Percentiles rank a stretch among this genome's conserved stretches.
phyloP scores from a whole-genome alignment of 2,329 filamentous ascomycete genomes.

The Trichoderma polysporum region DNA sequence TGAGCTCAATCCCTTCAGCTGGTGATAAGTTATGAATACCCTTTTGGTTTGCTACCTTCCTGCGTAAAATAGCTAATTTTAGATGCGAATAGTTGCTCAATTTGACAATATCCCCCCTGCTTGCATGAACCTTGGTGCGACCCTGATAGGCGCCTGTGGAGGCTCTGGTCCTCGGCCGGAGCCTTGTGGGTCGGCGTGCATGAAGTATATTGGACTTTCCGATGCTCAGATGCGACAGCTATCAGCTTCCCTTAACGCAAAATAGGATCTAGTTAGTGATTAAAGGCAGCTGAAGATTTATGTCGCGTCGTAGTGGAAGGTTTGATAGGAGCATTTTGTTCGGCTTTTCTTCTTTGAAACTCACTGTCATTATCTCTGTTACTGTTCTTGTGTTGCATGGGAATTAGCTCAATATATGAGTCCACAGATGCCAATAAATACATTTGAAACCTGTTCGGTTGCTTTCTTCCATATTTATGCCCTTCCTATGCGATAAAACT shows the following conservation, averaged over 20 bases:
- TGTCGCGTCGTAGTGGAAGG: too few species aligned
- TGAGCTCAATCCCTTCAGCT: background rate
- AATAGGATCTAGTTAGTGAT: background rate
- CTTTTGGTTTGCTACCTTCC: background rate
- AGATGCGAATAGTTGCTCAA: background rate
- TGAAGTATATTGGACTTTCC: background rate
- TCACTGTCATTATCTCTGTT: background rate
- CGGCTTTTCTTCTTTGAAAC: too few species aligned
- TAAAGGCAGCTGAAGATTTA: background rate
- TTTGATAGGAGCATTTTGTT: background rate
- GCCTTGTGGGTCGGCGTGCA: background rate
- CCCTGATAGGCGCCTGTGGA: background rate
- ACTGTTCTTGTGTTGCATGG: too few species aligned
- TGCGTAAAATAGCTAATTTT: background rate
- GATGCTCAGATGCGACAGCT: background rate
- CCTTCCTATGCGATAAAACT: too few species aligned
- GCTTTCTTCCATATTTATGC: too few species aligned
- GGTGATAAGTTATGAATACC: background rate
- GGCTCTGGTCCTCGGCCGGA: background rate
- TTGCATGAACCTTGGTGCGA: background rate
- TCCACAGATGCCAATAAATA: too few species aligned
- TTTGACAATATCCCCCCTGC: background rate
- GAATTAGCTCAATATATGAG: too few species aligned
- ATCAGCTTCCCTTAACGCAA: background rate
- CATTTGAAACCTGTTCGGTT: too few species aligned